Percentiles rank a stretch among this genome's conserved stretches.
Evolutionary conservation across 768 basidiomycete genomes (phyloP).

Genomic region (Termitomyces sp.): DNA sequence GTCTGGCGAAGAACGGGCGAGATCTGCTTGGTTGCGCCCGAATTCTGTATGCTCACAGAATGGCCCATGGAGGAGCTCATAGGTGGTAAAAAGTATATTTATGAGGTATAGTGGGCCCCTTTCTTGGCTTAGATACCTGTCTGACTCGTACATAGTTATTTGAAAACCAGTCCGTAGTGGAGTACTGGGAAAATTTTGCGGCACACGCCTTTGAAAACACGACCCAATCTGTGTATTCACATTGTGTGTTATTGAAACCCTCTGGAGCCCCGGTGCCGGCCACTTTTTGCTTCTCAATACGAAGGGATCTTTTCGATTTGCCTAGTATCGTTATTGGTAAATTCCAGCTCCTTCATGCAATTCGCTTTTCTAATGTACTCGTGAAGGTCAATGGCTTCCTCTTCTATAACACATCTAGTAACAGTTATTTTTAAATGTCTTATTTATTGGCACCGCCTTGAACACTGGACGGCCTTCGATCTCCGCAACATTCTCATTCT

Average conservation of each 20-base stretch:
- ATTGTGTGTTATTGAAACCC: conserved; percentile 85
- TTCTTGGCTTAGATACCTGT: background rate
- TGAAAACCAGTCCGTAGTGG: conserved; percentile 91
- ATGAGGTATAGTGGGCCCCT: conserved; percentile 40
- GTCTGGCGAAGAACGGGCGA: conserved; percentile 98
- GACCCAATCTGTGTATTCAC: conserved; percentile 90
- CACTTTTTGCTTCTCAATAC: conserved; percentile 94
- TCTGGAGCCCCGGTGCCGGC: conserved; percentile 81
- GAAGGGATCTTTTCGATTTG: conserved; percentile 87
- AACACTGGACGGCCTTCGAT: conserved; percentile 2
- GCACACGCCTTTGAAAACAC: conserved; percentile 97
- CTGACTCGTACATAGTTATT: conserved; percentile 57
- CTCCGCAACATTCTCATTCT: background rate
- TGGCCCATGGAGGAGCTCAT: conserved; percentile 83
- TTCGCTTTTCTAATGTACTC: conserved; percentile 1
- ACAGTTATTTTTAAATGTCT: conserved; percentile 3
- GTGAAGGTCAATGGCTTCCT: conserved; percentile 81
- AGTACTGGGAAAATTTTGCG: conserved; percentile 96
- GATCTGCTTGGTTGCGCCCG: conserved; percentile 93
- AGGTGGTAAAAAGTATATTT: conserved; percentile 55
- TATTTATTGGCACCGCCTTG: conserved; percentile 12
- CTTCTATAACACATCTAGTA: conserved; percentile 42
- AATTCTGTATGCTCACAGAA: conserved; percentile 92
- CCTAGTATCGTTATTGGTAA: conserved; percentile 85
- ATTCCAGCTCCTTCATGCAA: conserved; percentile 14